Evolutionary conservation across 2,329 filamentous ascomycete genomes (phyloP).

Genomic region (Colletotrichum sp.): DNA sequence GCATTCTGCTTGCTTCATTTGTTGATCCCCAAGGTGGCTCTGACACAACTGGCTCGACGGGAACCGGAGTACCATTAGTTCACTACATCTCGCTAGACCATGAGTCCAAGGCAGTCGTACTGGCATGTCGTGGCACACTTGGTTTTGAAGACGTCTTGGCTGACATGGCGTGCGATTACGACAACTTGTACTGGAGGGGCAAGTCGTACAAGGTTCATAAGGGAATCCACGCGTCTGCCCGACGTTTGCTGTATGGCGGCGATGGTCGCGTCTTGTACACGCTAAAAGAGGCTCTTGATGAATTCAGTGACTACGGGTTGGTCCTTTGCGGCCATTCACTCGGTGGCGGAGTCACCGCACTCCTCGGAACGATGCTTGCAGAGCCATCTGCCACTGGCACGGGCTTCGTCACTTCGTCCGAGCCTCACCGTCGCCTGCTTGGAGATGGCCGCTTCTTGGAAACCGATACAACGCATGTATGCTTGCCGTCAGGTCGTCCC

Average conservation of each 20-base stretch:
- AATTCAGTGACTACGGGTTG: conserved; percentile 72
- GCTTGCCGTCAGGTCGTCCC: conserved; percentile 68
- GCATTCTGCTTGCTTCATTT: conserved; percentile 71
- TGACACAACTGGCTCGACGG: conserved; percentile 66
- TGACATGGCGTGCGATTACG: conserved; percentile 77
- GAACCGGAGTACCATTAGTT: conserved; percentile 71
- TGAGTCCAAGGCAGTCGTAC: conserved; percentile 71
- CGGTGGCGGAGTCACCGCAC: conserved; percentile 71
- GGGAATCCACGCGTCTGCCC: conserved; percentile 74
- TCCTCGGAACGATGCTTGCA: conserved; percentile 73
- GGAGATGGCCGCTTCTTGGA: conserved; percentile 28
- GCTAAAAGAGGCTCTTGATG: conserved; percentile 67
- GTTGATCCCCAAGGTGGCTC: conserved; percentile 71
- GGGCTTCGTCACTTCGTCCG: conserved; percentile 66
- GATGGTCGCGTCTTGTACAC: conserved; percentile 71
- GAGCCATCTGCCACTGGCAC: conserved; percentile 60
- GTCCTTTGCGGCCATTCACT: conserved; percentile 73
- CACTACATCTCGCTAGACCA: conserved; percentile 77
- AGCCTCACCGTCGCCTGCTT: conserved; percentile 47
- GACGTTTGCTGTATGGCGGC: conserved; percentile 68
- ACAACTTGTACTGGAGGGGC: conserved; percentile 67
- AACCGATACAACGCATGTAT: conserved; percentile 37
- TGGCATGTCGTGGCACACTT: conserved; percentile 74
- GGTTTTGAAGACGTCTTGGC: conserved; percentile 77
- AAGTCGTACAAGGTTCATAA: conserved; percentile 73